phyloP scores from a whole-genome alignment of 495 filamentous ascomycete species.

The Echria macrotheca region DNA sequence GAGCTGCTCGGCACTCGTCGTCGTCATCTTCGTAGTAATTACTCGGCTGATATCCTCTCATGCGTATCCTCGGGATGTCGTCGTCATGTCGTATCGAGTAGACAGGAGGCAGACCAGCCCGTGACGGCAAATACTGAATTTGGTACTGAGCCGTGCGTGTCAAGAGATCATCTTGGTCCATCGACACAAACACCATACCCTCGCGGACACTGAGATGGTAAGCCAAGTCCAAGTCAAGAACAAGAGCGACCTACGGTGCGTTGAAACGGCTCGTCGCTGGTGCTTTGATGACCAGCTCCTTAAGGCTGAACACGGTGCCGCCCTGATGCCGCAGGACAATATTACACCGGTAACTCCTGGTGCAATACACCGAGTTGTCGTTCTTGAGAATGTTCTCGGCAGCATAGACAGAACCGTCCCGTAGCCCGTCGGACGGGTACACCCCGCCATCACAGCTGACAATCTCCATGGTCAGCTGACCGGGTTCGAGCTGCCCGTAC shows the following conservation, averaged over 20 bases:
- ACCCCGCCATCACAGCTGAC: conserved; percentile 80
- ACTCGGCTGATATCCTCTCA: background rate
- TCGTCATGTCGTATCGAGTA: conserved; percentile 42
- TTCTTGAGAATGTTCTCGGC: conserved; percentile 79
- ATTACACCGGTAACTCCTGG: conserved; percentile 75
- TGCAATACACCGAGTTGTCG: conserved; percentile 83
- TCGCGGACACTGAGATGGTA: conserved; percentile 66
- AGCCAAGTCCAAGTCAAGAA: conserved; percentile 13
- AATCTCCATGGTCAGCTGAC: conserved; percentile 76
- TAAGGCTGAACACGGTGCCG: conserved; percentile 69
- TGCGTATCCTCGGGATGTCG: conserved; percentile 19
- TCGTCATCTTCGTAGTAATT: conserved; percentile 49
- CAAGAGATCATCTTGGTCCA: conserved; percentile 72
- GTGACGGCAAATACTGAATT: conserved; percentile 55
- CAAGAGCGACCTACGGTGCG: conserved; percentile 62
- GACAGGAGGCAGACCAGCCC: conserved; percentile 12
- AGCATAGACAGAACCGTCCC: conserved; percentile 55
- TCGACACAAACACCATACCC: conserved; percentile 88
- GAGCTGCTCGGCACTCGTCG: conserved; percentile 40
- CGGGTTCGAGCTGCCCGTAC: conserved; percentile 77
- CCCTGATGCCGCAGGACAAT: conserved; percentile 76
- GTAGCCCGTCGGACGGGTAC: conserved; percentile 45
- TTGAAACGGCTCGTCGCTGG: conserved; percentile 69
- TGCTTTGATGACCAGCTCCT: conserved; percentile 82
- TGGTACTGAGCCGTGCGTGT: conserved; percentile 69